Conservation (phyloP, 495 filamentous ascomycete genomes). For the Penicillium coffeae region DNA sequence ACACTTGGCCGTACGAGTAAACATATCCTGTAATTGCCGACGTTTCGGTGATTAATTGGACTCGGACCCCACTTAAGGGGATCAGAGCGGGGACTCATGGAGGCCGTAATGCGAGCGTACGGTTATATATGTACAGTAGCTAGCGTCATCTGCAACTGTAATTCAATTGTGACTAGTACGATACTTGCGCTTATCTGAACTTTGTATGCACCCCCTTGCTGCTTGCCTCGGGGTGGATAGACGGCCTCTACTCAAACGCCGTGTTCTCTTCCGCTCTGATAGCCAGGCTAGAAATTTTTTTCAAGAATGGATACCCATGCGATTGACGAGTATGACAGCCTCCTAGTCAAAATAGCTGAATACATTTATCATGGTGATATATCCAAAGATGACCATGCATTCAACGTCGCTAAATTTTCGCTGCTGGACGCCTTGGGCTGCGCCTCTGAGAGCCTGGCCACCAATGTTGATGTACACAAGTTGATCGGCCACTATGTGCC, state of each 20-base stretch:
- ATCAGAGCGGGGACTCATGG: not conserved
- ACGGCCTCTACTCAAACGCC: too few relatives aligned
- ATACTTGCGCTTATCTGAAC: not conserved
- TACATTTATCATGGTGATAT: not conserved
- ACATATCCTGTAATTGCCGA: not conserved
- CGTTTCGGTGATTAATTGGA: not conserved
- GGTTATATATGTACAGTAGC: not conserved
- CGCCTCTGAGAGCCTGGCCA: constrained; percentile 31
- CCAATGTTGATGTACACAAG: constrained; percentile 18
- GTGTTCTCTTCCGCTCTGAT: too few relatives aligned
- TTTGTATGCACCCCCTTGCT: not conserved
- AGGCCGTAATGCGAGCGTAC: not conserved
- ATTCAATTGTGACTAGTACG: not conserved
- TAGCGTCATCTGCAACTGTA: not conserved
- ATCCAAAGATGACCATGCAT: not conserved
- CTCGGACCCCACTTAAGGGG: not conserved
- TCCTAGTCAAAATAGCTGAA: not conserved
- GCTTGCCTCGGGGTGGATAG: too few relatives aligned
- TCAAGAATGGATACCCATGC: not conserved
- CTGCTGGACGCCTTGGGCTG: constrained; percentile 41
- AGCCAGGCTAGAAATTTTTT: too few relatives aligned
- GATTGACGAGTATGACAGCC: not conserved
- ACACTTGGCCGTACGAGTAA: not conserved
- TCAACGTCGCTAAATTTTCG: not conserved
- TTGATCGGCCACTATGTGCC: constrained; percentile 27